Conservation (phyloP, 2,329 filamentous ascomycete species). For the Paracamarosporium sp. region DNA sequence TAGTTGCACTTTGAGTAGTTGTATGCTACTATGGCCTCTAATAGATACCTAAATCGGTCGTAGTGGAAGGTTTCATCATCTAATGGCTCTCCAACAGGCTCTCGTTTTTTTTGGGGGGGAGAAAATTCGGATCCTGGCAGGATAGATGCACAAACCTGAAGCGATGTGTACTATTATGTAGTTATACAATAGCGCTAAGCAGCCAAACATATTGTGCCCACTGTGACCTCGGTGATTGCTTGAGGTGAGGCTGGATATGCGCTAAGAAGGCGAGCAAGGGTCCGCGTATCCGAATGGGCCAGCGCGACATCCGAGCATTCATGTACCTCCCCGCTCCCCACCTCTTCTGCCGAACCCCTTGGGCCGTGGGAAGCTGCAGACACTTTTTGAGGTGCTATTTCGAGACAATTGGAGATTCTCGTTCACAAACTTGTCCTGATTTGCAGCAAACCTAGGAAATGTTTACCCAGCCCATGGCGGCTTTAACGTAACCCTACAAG, state of each 20-base stretch:
- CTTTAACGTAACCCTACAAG: constrained; percentile 38
- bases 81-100: too few relatives aligned
- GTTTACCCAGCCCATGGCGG: constrained; percentile 20
- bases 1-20: too few relatives aligned
- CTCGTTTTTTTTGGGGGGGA: too few relatives aligned
- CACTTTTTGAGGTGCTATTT: neutral
- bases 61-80: too few relatives aligned
- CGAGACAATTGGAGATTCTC: neutral
- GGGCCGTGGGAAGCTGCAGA: constrained; percentile 2
- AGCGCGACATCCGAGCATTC: constrained; percentile 10
- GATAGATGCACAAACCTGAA: too few relatives aligned
- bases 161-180: too few relatives aligned
- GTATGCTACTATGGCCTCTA: too few relatives aligned
- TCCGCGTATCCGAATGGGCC: neutral
- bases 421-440: neutral
- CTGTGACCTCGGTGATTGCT: neutral
- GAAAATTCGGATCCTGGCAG: too few relatives aligned
- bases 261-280: neutral
- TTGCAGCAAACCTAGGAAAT: constrained; percentile 17
- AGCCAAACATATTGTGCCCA: neutral
- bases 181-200: too few relatives aligned
- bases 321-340: constrained; percentile 4
- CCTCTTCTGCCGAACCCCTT: neutral
- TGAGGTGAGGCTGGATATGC: neutral
- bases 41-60: too few relatives aligned